Conservation (phyloP, 345 rosid species). For the Barbarea vulgaris region DNA sequence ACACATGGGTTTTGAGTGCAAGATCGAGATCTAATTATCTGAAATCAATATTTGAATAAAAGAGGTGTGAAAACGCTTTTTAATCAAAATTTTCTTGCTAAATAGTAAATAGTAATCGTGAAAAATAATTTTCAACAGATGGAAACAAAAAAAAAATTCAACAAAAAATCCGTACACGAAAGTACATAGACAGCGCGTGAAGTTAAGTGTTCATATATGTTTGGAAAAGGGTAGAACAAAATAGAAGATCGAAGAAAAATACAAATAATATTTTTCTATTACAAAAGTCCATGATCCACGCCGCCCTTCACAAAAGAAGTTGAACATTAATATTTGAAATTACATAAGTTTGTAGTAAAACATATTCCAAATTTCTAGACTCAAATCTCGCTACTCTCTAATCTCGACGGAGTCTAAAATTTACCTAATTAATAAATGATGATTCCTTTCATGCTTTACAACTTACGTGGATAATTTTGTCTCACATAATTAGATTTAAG, state of each 20-base stretch:
- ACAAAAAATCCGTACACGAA: slow-evolving; percentile 29
- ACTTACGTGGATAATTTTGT: slow-evolving; percentile 22
- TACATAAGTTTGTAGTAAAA: not conserved
- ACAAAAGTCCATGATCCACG: slow-evolving; percentile 39
- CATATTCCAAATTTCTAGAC: slow-evolving; percentile 28
- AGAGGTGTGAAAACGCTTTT: not conserved
- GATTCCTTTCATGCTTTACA: not conserved
- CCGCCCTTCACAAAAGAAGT: slow-evolving; percentile 17
- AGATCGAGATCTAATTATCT: not conserved
- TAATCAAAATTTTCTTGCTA: not conserved
- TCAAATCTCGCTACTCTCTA: slow-evolving; percentile 6
- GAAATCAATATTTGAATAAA: not conserved
- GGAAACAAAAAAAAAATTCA: not conserved
- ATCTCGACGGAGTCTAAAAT: slow-evolving; percentile 5
- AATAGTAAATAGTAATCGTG: slow-evolving; percentile 3
- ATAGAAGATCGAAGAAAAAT: not conserved
- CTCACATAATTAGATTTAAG: slow-evolving; percentile 21
- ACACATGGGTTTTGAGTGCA: slow-evolving; percentile 6
- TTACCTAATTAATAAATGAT: slow-evolving; percentile 6
- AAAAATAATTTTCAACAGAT: not conserved
- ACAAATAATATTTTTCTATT: not conserved
- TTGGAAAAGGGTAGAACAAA: slow-evolving; percentile 12
- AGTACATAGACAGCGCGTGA: slow-evolving; percentile 29
- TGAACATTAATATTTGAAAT: slow-evolving; percentile 26
- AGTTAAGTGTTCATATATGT: slow-evolving; percentile 35